These are phyloP conservation scores for Mycosarcoma maydis DNA, from an alignment of 1,284 basidiomycete species.

Conservation along the genomic window DNA sequence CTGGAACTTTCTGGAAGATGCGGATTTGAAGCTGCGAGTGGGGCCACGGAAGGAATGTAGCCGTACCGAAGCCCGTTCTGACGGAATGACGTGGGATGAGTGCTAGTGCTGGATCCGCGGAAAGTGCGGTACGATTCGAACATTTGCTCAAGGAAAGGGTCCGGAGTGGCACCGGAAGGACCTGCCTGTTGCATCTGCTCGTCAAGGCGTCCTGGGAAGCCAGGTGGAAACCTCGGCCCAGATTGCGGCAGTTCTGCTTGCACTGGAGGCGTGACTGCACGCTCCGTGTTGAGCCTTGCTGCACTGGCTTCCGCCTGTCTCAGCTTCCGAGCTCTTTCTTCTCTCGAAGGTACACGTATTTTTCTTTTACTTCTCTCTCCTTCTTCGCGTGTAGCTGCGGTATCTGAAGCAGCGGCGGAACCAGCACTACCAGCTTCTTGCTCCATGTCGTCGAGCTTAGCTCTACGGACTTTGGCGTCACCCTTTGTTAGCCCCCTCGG, in stretches of 20 bases:
- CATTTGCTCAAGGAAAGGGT: neutral
- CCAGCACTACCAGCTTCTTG: neutral
- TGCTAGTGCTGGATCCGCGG: neutral
- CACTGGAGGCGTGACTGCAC: too few relatives aligned
- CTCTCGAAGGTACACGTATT: neutral
- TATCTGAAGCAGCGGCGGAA: neutral
- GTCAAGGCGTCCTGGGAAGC: too few relatives aligned
- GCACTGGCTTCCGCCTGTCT: neutral
- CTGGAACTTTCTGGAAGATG: neutral
- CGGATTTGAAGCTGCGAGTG: neutral
- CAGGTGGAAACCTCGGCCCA: too few relatives aligned
- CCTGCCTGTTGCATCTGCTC: too few relatives aligned
- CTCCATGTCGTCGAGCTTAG: neutral
- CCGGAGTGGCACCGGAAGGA: neutral
- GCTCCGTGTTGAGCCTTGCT: neutral
- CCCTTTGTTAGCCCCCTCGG: neutral
- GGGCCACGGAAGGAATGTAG: neutral
- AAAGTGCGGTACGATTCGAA: neutral
- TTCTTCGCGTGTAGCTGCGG: neutral
- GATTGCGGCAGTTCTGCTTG: too few relatives aligned
- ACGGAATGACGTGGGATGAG: neutral
- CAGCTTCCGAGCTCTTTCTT: neutral
- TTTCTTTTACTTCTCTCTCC: neutral
- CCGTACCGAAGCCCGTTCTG: neutral
- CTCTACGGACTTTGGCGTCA: neutral